Base-by-base conservation (phyloP, 345 rosid genomes). In the Iberis pinnata region DNA sequence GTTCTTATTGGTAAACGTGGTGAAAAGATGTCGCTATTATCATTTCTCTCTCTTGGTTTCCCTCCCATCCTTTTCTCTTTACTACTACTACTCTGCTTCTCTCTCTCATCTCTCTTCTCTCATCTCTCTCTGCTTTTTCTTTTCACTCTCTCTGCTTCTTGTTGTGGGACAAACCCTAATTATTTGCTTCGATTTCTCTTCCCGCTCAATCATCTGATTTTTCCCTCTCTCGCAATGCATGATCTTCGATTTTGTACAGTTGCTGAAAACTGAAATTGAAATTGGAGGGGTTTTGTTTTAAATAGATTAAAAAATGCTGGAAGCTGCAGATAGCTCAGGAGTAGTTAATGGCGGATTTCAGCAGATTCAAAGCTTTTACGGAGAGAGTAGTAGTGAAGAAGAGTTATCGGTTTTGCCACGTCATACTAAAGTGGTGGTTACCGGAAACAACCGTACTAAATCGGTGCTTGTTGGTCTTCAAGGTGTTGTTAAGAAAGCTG, bases 401-500 rank as follows among this genome's bases (percentile, higher is more conserved):
- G 98, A 89, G 80, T 83, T 89, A 20, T 84, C 96, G 0, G 96
- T 89, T 17, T 75, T 89, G 70, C 98, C 98, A 31, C 89, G 92
- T 58, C 96, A 89, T 59, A 89, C 96, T 12, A 89, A 87, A 57
- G 96, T 89, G 52, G 80, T 89, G 7, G 98, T 89, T 27, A 89
- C 95, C 9, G 98, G 98, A 29, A 89, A 89, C 76, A 89, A 89
- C 74, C 76, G 98, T 40, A 89, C 98, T 7, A 89, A 89, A 61
- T 89, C 96, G 44, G 98, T 89, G 51, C 88, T 89, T 36, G 95
- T 89, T 17, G 98, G 98, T 53, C 90, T 89, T 50, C 83, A 76
- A 53, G 97, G 97, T 16, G 97, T 89, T 13, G 95, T 89, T 46
- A 86, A 89, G 74, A 89, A 89, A 78, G 97, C 97, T 50, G 93